A percentile compares a stretch with the other conserved stretches of the same genome.
These are phyloP conservation scores for Penicillium ochrochloron DNA, from an alignment of 495 filamentous ascomycete genomes.

Conservation along the genomic window DNA sequence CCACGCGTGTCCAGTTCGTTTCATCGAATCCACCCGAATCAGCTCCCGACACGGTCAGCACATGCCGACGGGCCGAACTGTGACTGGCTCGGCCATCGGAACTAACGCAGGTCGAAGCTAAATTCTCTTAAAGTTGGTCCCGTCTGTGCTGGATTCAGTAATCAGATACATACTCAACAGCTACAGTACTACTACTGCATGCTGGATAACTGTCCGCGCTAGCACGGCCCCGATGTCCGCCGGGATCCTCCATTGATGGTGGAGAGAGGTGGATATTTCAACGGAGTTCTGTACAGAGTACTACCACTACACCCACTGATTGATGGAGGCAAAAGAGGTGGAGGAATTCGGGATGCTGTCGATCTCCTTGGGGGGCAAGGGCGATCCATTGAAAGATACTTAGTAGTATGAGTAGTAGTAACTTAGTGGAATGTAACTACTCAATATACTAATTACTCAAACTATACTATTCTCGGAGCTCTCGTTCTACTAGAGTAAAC, in stretches of 20 bases:
- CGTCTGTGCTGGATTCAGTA: neutral
- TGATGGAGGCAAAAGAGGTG: conserved; percentile 2
- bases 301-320: neutral
- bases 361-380: conserved; percentile 10
- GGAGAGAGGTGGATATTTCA: neutral
- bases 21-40: too few species aligned
- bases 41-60: conserved; percentile 12
- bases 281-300: neutral
- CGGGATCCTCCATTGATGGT: neutral
- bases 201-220: neutral
- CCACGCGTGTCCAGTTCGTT: neutral
- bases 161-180: neutral
- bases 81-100: conserved; percentile 24
- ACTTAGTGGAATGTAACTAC: neutral
- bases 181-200: neutral
- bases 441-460: neutral
- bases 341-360: conserved; percentile 11
- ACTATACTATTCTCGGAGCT: neutral
- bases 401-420: neutral
- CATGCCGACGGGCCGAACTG: conserved; percentile 21
- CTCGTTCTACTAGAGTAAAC: too few species aligned
- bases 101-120: conserved; percentile 28
- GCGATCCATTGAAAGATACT: neutral
- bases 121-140: conserved; percentile 35
- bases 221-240: neutral